These are phyloP conservation scores for Quercus gilva DNA, from an alignment of 306 rosid species.

Conservation along the genomic window DNA sequence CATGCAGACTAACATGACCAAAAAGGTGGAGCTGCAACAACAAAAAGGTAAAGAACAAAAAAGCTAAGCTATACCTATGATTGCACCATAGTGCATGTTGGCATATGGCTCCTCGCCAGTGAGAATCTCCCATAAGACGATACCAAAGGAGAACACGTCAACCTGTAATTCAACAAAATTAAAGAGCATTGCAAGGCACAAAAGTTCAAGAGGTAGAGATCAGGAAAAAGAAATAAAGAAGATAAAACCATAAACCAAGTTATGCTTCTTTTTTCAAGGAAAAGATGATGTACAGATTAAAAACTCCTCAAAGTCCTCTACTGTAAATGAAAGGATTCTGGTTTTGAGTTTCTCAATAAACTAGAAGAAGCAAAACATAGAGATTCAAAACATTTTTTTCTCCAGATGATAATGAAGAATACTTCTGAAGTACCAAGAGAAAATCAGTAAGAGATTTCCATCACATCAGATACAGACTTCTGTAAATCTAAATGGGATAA, in stretches of 20 bases:
- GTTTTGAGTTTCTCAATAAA: background rate
- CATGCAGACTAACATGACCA: background rate
- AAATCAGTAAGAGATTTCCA: background rate
- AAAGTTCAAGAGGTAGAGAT: conserved; percentile 9
- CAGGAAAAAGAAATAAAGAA: conserved; percentile 10
- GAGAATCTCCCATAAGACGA: conserved; percentile 92
- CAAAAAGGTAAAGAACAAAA: background rate
- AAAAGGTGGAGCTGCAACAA: background rate
- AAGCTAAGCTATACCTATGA: conserved; percentile 55
- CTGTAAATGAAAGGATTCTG: background rate
- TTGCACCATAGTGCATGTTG: conserved; percentile 97
- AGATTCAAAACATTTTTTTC: background rate
- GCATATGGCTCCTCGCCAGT: conserved; percentile 97
- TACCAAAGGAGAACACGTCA: conserved; percentile 91
- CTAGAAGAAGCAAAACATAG: background rate
- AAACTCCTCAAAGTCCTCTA: background rate
- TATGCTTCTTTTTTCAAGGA: background rate
- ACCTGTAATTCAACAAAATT: conserved; percentile 47
- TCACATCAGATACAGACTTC: background rate
- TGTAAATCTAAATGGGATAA: background rate
- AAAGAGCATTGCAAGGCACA: background rate
- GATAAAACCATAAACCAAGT: background rate
- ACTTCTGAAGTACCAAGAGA: background rate
- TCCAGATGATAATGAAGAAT: background rate
- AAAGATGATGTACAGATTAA: background rate